These are phyloP conservation scores for Iodosphaeria phyllophila DNA, from an alignment of 2,329 filamentous ascomycete species.

Conservation along the genomic window DNA sequence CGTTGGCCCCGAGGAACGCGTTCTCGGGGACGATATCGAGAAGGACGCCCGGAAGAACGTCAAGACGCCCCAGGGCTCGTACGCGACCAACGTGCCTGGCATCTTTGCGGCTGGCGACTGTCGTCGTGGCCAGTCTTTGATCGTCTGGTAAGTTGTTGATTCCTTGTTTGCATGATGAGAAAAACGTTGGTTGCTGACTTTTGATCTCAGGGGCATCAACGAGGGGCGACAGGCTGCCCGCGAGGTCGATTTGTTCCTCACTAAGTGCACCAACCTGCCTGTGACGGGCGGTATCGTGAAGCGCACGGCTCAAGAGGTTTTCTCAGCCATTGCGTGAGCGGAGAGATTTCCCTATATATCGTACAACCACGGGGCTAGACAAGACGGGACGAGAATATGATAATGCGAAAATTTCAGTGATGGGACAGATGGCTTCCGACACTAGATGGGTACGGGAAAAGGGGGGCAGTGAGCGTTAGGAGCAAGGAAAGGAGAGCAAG, in stretches of 20 bases:
- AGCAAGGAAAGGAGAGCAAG: slow-evolving; percentile 1
- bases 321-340: slow-evolving; percentile 17
- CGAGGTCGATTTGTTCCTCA: slow-evolving; percentile 78
- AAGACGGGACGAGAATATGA: slow-evolving; percentile 1
- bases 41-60: slow-evolving; percentile 89
- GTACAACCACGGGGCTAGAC: background rate
- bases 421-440: background rate
- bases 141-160: slow-evolving; percentile 62
- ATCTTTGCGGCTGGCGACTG: slow-evolving; percentile 93
- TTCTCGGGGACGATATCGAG: slow-evolving; percentile 75
- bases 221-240: slow-evolving; percentile 86
- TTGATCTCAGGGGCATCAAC: slow-evolving; percentile 61
- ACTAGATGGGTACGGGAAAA: background rate
- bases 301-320: slow-evolving; percentile 54
- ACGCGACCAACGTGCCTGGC: slow-evolving; percentile 71
- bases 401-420: background rate
- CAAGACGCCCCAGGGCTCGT: slow-evolving; percentile 78
- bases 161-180: background rate
- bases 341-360: background rate
- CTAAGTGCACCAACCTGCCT: slow-evolving; percentile 60
- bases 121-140: slow-evolving; percentile 82
- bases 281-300: slow-evolving; percentile 89
- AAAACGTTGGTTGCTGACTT: slow-evolving; percentile 14
- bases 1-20: slow-evolving; percentile 77
- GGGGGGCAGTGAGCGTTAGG: slow-evolving; percentile 1